A percentile compares a stretch with the other conserved stretches of the same genome.
Conservation (phyloP, 495 filamentous ascomycete species). For the Neurospora terricola region DNA sequence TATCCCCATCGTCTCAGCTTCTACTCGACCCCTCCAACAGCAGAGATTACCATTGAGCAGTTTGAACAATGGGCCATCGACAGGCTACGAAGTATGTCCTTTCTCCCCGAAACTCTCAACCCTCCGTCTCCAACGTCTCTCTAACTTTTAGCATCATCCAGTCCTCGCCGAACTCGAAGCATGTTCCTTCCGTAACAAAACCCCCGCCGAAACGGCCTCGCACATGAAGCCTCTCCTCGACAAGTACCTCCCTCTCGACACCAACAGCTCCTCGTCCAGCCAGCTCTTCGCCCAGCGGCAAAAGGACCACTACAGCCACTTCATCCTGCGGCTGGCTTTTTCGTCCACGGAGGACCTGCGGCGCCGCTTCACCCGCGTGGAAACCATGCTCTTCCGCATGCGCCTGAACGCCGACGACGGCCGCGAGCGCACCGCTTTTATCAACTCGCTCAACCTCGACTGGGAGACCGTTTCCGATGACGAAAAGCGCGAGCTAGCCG, state of each 20-base stretch:
- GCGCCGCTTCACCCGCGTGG: constrained; percentile 76
- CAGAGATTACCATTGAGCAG: constrained; percentile 91
- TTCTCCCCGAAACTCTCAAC: background rate
- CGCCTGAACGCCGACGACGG: constrained; percentile 63
- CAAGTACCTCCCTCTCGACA: constrained; percentile 75
- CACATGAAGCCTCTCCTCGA: constrained; percentile 74
- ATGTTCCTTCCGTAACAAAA: constrained; percentile 88
- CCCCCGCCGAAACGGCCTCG: constrained; percentile 60
- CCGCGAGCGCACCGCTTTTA: constrained; percentile 61
- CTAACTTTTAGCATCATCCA: constrained; percentile 17
- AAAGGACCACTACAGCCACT: constrained; percentile 97
- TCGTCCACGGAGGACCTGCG: constrained; percentile 83
- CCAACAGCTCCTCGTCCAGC: constrained; percentile 55
- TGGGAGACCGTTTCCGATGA: constrained; percentile 69
- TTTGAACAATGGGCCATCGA: constrained; percentile 99
- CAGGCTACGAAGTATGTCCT: constrained; percentile 57
- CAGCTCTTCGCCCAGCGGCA: constrained; percentile 63
- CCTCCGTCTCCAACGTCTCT: background rate
- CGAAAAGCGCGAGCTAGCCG: constrained; percentile 49
- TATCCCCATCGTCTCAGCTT: constrained; percentile 88
- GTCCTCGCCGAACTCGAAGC: constrained; percentile 94
- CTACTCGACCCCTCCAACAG: constrained; percentile 79
- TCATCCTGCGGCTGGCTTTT: constrained; percentile 92
- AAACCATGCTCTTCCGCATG: constrained; percentile 78
- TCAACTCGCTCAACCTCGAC: constrained; percentile 65